phyloP scores from a whole-genome alignment of 192 early-diverging fungal species.

The Diversispora eburnea region DNA sequence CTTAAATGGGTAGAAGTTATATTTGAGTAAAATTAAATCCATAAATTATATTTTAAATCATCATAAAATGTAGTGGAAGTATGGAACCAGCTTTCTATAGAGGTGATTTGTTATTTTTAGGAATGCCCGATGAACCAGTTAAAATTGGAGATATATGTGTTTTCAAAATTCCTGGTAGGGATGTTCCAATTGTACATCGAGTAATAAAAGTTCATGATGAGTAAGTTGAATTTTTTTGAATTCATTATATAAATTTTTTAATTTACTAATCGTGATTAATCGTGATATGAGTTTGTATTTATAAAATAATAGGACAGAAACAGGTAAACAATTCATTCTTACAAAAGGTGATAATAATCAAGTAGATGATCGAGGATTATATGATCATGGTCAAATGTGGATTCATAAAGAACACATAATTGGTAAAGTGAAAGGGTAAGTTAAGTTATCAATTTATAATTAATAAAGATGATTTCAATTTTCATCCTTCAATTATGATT shows the following conservation, averaged over 20 bases:
- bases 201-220: conserved; percentile 89
- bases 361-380: conserved; percentile 87
- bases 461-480: too few relatives aligned
- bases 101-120: conserved; percentile 90
- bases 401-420: conserved; percentile 85
- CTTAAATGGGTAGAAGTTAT: background rate
- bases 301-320: conserved; percentile 38
- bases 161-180: conserved; percentile 83
- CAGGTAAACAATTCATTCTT: conserved; percentile 79
- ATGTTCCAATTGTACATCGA: conserved; percentile 96
- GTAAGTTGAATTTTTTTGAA: conserved; percentile 36
- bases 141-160: conserved; percentile 92
- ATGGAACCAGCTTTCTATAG: conserved; percentile 97
- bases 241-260: background rate
- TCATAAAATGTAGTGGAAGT: conserved; percentile 64
- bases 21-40: background rate
- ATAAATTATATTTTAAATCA: conserved; percentile 9
- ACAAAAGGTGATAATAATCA: conserved; percentile 98
- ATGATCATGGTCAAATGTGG: conserved; percentile 85
- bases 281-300: background rate
- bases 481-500: too few relatives aligned
- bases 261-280: too few relatives aligned
- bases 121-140: conserved; percentile 68
- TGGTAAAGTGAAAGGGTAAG: conserved; percentile 78
- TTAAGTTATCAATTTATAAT: background rate